Evolutionary conservation across 768 basidiomycete genomes (phyloP).

Genomic region (Lentinula guzmanii): DNA sequence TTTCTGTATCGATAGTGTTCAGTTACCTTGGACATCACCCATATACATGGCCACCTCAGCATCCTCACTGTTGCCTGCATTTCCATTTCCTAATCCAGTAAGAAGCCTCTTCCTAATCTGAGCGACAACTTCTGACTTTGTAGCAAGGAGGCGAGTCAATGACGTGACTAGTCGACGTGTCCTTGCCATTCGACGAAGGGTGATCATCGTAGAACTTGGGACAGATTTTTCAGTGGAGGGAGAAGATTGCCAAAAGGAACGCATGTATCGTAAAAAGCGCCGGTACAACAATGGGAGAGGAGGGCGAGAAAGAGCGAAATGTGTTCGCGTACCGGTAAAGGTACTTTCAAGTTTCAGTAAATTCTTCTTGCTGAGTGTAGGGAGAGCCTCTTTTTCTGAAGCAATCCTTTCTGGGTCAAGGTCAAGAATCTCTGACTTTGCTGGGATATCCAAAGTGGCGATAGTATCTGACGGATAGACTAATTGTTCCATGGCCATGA

Average conservation of each 20-base stretch:
- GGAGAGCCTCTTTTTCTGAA: background rate
- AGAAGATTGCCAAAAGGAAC: constrained; percentile 9
- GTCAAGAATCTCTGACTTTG: background rate
- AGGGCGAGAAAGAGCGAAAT: constrained; percentile 18
- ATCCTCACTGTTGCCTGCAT: constrained; percentile 38
- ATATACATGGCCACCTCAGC: constrained; percentile 80
- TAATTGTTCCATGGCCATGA: constrained; percentile 68
- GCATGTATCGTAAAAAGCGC: constrained; percentile 27
- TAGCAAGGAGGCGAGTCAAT: constrained; percentile 64
- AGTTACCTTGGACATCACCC: constrained; percentile 83
- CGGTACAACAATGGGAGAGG: constrained; percentile 28
- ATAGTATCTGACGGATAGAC: constrained; percentile 37
- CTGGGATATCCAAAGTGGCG: background rate
- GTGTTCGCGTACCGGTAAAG: background rate
- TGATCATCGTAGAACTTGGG: constrained; percentile 27
- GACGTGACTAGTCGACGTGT: constrained; percentile 76
- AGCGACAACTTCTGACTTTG: constrained; percentile 79
- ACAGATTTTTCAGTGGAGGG: background rate
- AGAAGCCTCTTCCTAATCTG: constrained; percentile 72
- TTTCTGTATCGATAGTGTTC: constrained; percentile 9
- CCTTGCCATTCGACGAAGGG: constrained; percentile 73
- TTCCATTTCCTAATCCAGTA: constrained; percentile 29
- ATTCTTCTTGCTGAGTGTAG: constrained; percentile 2
- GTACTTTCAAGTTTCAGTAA: background rate
- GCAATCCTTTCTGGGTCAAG: background rate